A percentile compares a stretch with the other conserved stretches of the same genome.
Conservation (phyloP, 2,329 filamentous ascomycete genomes). For the Apiospora aurea region DNA sequence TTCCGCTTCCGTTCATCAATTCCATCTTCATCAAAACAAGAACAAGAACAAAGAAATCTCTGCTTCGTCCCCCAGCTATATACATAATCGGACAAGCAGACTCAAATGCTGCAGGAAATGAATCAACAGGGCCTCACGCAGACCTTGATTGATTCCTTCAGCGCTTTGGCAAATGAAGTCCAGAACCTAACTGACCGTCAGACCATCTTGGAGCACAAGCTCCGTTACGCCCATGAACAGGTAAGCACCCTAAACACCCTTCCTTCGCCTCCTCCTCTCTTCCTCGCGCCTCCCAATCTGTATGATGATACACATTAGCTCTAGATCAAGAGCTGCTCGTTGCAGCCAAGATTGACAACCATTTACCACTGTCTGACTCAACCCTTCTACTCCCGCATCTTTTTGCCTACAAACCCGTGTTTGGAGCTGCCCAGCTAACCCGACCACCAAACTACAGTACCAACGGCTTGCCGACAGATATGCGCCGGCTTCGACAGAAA, state of each 20-base stretch:
- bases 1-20: not conserved
- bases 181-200: conserved; percentile 69
- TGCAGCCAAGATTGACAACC: conserved; percentile 67
- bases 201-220: conserved; percentile 70
- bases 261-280: conserved; percentile 8
- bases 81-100: not conserved
- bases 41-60: conserved; percentile 12
- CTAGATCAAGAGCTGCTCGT: conserved; percentile 78
- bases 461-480: conserved; percentile 73
- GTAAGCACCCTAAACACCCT: conserved; percentile 50
- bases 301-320: conserved; percentile 70
- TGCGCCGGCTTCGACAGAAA: conserved; percentile 69
- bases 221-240: conserved; percentile 71
- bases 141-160: conserved; percentile 70
- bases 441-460: conserved; percentile 53
- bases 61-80: conserved; percentile 24
- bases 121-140: conserved; percentile 55
- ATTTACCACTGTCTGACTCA: conserved; percentile 41
- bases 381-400: not conserved
- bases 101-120: conserved; percentile 43
- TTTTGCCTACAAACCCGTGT: conserved; percentile 10
- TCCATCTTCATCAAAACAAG: conserved; percentile 18
- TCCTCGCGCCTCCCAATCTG: conserved; percentile 27
- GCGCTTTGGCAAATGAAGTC: conserved; percentile 69
- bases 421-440: conserved; percentile 29